These are phyloP conservation scores for Rossbeevera mucosa DNA, from an alignment of 768 basidiomycete species.

Conservation along the genomic window DNA sequence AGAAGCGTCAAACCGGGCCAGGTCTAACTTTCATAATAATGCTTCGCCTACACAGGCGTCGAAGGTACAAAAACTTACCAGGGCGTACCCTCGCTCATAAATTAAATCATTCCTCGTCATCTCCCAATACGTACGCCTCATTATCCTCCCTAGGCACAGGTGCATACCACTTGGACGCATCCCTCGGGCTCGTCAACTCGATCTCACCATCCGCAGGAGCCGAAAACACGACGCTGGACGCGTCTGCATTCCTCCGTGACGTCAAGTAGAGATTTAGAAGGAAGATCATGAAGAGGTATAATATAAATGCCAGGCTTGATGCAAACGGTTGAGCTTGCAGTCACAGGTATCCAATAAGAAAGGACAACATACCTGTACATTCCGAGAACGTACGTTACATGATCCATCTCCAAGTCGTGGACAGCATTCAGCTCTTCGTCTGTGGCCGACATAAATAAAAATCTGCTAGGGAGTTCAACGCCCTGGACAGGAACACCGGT, in stretches of 20 bases:
- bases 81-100: neutral
- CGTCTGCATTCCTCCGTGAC: constrained; percentile 53
- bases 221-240: constrained; percentile 18
- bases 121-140: constrained; percentile 45
- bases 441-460: constrained; percentile 90
- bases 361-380: constrained; percentile 61
- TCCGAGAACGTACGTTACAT: constrained; percentile 84
- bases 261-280: constrained; percentile 67
- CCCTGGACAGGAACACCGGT: neutral
- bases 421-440: constrained; percentile 82
- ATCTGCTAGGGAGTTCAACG: constrained; percentile 33
- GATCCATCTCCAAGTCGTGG: constrained; percentile 75
- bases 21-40: neutral
- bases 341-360: neutral
- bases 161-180: constrained; percentile 57
- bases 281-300: constrained; percentile 69
- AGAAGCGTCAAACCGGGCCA: neutral
- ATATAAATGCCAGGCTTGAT: constrained; percentile 55
- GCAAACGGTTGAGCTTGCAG: neutral
- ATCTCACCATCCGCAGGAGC: constrained; percentile 33
- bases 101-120: constrained; percentile 40
- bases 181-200: constrained; percentile 35
- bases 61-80: neutral
- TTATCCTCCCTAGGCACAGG: constrained; percentile 47
- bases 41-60: neutral